phyloP scores from a whole-genome alignment of 441 rosid genomes.

The Pelargonium cotyledonis region DNA sequence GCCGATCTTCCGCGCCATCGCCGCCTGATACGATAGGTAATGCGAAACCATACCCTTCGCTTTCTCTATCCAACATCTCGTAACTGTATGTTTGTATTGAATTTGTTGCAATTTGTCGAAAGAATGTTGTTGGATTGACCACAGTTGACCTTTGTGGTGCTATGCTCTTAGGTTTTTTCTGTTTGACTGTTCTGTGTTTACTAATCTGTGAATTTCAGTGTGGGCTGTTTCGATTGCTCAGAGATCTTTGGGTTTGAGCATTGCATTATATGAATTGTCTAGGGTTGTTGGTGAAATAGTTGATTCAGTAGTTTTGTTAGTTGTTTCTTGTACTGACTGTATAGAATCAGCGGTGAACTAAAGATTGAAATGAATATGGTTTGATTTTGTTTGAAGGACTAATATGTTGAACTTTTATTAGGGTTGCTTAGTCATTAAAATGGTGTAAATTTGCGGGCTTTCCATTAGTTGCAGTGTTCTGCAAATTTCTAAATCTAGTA shows the following conservation, averaged over 20 bases:
- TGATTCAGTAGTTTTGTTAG: neutral
- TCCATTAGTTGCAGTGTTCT: neutral
- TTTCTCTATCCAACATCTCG: neutral
- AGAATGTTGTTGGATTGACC: neutral
- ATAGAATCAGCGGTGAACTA: neutral
- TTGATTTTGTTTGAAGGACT: neutral
- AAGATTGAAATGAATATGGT: neutral
- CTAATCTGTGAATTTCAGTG: neutral
- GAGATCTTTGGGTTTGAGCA: neutral
- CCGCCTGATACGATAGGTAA: neutral
- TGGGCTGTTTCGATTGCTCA: neutral
- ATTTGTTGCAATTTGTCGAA: neutral
- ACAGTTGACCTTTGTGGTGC: no score
- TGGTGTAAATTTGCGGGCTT: neutral
- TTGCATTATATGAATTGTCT: constrained; percentile 1
- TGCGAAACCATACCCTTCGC: neutral
- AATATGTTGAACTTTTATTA: neutral
- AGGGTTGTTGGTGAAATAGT: neutral
- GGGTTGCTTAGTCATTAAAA: neutral
- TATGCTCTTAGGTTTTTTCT: neutral
- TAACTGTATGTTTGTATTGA: neutral
- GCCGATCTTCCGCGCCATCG: neutral
- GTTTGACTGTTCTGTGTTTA: neutral
- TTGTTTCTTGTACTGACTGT: neutral
- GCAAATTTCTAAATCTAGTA: no score